Evolutionary conservation across 352 stramenopile species (phyloP), one percentile per base, ranked within the genome.

Genomic region (Globisporangium orthogonon): DNA sequence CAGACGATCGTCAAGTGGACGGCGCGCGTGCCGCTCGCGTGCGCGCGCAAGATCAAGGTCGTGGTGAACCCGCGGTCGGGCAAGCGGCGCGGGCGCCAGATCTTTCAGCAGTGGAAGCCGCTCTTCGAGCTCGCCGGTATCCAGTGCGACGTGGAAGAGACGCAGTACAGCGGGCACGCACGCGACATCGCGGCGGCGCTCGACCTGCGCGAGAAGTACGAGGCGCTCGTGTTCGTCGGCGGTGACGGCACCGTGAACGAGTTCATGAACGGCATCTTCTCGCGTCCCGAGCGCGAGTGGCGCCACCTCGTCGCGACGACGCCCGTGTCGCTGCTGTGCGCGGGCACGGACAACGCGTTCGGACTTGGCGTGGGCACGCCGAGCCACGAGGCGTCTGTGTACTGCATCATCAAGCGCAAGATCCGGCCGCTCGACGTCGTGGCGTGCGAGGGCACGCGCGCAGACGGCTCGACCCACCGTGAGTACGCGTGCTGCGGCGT

Each of bases 241-340:
- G 82, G 82, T 18, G 82, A 91, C 56, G 79, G 82, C 37, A 91
- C 82, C 0, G 78, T 87, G n/a, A 90, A 89, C 53, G 82, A 91
- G 64, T 91, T 91, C 54, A 87, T 91, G 75, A 91, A 91, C 62
- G 82, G 82, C 39, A 73, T 89, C 33, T 86, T 91, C 55, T 70
- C 74, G 35, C 71, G 77, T 28, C 70, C 78, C n/a, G 82, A 91
- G 67, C 60, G 58, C 53, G 77, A 88, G 40, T 91, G 82, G 82
- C 78, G 82, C 13, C 72, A 77, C 23, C 61, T 91, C 29, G 78
- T 91, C 44, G 77, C 79, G 10, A 89, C 82, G 37, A 89, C 79
- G 3, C 79, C 82, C 7, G 61, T 91, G 15, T 88, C 82, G 45
- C 74, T 91, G 30, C 49, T 91, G 28, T 85, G 70, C 60, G 80